Evolutionary conservation across 495 filamentous ascomycete genomes (phyloP), one percentile per base, ranked within the genome.

Genomic region (Usnea hakonensis): DNA sequence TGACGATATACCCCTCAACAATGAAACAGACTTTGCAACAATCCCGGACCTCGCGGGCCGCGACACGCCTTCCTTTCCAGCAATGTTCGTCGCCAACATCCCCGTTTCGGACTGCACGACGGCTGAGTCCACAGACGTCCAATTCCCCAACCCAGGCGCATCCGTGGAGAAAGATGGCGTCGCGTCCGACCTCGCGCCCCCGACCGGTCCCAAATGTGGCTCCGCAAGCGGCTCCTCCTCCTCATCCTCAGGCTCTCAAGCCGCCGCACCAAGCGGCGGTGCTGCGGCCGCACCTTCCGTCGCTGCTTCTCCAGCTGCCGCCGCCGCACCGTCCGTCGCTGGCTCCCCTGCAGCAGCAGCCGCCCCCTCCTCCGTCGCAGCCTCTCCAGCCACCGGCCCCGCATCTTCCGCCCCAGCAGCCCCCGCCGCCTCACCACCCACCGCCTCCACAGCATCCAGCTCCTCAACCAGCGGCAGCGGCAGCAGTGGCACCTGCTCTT

Each of bases 51-150:
- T 69, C 36, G 3, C 33, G 14, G 59, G 55, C 54, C 68, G 68
- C 28, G 68, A 55, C 14, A 57, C 57, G 14, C 8, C 65, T 19
- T 53, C 53, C 9, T 68, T 64, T 35, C 86, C 86, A 0, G 71
- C 77, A 9, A 73, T 87, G 59, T 87, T 86, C 69, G 67, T 79
- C 6, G 84, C 85, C 58, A 87, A 88, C 57, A 72, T 87, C 36
- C 68, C 70, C 11, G 65, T 33, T 16, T 58, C 57, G n/a, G 65
- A 63, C n/a, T 74, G 75, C 60, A 63, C 61, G n/a, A 74, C 75
- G 23, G 64, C 65, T 4, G 74, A 75, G 30, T 61, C 64, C 3
- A 48, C 71, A 9, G 50, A 71, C n/a, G 19, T 61, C 7, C 35
- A 48, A 14, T 69, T 67, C 23, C 68, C 68, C 17, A 28, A 67